phyloP scores from a whole-genome alignment of 805 yeast genomes.

The Maudiozyma bulderi region DNA sequence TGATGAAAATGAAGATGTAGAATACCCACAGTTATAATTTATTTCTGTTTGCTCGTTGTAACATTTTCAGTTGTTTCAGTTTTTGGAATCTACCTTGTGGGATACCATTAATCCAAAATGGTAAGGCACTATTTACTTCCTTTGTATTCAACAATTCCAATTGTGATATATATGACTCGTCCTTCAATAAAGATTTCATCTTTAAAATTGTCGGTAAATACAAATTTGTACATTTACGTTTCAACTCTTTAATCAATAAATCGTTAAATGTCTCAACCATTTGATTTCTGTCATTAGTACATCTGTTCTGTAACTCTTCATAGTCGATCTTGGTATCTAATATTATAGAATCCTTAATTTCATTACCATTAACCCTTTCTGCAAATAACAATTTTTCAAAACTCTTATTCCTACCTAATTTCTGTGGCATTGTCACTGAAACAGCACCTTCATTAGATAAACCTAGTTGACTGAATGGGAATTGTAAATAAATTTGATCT shows the following conservation, averaged over 20 bases:
- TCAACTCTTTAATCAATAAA: constrained; percentile 33
- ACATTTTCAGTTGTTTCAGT: constrained; percentile 43
- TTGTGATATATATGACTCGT: constrained; percentile 18
- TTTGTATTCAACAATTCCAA: constrained; percentile 45
- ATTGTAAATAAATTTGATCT: constrained; percentile 48
- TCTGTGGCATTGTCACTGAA: constrained; percentile 53
- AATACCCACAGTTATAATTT: neutral
- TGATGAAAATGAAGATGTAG: neutral
- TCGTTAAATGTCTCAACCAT: constrained; percentile 41
- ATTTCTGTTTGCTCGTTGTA: neutral
- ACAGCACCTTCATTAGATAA: constrained; percentile 77
- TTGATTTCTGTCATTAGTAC: constrained; percentile 23
- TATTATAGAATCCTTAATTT: constrained; percentile 36
- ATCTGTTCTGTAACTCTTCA: constrained; percentile 29
- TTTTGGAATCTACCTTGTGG: constrained; percentile 62
- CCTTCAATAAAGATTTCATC: constrained; percentile 34
- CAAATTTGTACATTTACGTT: constrained; percentile 27
- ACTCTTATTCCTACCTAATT: constrained; percentile 66
- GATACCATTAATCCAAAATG: constrained; percentile 59
- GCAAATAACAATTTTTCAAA: constrained; percentile 65
- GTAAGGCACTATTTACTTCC: constrained; percentile 62
- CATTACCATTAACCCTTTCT: constrained; percentile 52
- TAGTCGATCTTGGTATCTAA: neutral
- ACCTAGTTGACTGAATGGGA: constrained; percentile 77
- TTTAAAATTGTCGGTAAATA: constrained; percentile 36